These are phyloP conservation scores for Mortierella sp. DNA, from an alignment of 371 early-diverging fungal species.

Conservation along the genomic window DNA sequence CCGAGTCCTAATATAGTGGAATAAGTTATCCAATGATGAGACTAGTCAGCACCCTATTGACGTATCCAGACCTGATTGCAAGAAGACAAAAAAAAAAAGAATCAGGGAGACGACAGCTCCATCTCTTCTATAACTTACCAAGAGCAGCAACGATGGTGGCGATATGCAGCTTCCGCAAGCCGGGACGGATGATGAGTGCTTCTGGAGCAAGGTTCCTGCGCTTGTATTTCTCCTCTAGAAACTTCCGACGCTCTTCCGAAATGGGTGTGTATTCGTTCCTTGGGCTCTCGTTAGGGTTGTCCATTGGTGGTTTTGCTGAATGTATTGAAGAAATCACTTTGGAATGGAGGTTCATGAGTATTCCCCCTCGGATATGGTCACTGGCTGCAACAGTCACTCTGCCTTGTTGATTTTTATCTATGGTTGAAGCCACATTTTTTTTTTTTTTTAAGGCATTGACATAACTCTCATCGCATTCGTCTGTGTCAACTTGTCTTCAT, in stretches of 20 bases:
- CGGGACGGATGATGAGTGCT: conserved; percentile 38
- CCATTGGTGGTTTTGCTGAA: conserved; percentile 9
- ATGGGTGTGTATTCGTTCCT: conserved; percentile 36
- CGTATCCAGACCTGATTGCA: not conserved
- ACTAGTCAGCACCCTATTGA: too few relatives aligned
- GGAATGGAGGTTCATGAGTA: not conserved
- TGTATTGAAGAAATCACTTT: too few relatives aligned
- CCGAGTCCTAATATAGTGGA: conserved; percentile 20
- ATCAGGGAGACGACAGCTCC: too few relatives aligned
- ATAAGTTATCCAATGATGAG: not conserved
- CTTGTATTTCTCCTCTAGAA: conserved; percentile 50
- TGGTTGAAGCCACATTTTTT: conserved; percentile 3
- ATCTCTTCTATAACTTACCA: conserved; percentile 23
- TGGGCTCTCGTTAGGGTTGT: conserved; percentile 45
- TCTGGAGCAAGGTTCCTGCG: conserved; percentile 55
- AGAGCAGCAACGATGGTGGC: conserved; percentile 39
- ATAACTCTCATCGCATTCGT: too few relatives aligned
- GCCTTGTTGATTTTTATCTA: not conserved
- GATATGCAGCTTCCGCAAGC: conserved; percentile 39
- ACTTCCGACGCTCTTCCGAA: conserved; percentile 37
- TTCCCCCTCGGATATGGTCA: too few relatives aligned
- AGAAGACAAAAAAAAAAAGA: not conserved
- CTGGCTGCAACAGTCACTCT: too few relatives aligned
- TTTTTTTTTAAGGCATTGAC: not conserved
- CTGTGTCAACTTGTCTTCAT: too few relatives aligned